phyloP scores from a whole-genome alignment of 208 protist genomes.

The Blastocrithidia nonstop region DNA sequence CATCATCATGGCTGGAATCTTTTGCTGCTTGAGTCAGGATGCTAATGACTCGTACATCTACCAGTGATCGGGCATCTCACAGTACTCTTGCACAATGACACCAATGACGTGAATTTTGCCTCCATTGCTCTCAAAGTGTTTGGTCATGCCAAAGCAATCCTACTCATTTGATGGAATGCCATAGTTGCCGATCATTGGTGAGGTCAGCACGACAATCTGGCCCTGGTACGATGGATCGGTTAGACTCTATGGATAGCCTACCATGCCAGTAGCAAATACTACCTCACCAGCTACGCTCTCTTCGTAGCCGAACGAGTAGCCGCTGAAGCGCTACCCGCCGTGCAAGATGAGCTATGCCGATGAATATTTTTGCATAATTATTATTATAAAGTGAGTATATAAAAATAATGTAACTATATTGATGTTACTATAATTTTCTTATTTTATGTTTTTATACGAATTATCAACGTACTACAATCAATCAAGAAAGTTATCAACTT shows the following conservation, averaged over 20 bases:
- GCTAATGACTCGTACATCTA: slow-evolving; percentile 69
- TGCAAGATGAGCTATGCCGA: slow-evolving; percentile 82
- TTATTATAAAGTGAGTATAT: not conserved
- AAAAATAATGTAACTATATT: too few species aligned
- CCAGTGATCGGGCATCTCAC: slow-evolving; percentile 92
- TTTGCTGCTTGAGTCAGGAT: slow-evolving; percentile 83
- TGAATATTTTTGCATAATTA: slow-evolving; percentile 12
- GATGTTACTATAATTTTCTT: too few species aligned
- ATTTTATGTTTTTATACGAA: not conserved
- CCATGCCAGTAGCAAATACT: slow-evolving; percentile 91
- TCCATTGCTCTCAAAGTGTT: slow-evolving; percentile 91
- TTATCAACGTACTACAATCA: too few species aligned
- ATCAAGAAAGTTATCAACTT: too few species aligned
- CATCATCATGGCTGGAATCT: slow-evolving; percentile 94
- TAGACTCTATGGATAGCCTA: slow-evolving; percentile 88
- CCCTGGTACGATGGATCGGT: slow-evolving; percentile 97
- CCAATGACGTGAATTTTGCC: slow-evolving; percentile 82
- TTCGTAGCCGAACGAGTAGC: slow-evolving; percentile 93
- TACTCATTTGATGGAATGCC: slow-evolving; percentile 82
- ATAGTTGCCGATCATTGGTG: slow-evolving; percentile 97
- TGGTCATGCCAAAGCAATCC: slow-evolving; percentile 87
- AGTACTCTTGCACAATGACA: slow-evolving; percentile 90
- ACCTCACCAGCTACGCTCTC: slow-evolving; percentile 75
- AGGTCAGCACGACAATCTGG: slow-evolving; percentile 96
- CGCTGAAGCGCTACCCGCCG: slow-evolving; percentile 88